Base-by-base conservation (phyloP, 139 green algal species). In the Chlorella vulgaris region DNA sequence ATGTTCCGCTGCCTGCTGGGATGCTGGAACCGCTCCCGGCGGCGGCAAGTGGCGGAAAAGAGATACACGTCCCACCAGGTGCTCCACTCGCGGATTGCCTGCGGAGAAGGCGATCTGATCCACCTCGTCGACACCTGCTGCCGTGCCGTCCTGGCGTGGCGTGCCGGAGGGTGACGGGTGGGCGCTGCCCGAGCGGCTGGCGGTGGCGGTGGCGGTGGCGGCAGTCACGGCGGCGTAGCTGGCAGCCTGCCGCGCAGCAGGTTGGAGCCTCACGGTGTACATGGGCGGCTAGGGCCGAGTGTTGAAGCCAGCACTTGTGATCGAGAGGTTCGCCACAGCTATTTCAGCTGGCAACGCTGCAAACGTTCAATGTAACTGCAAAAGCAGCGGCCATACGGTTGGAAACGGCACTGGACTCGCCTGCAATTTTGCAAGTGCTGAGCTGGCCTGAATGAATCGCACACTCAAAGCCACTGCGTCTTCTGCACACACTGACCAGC, bases 41-140 rank as follows among this genome's bases (percentile, higher is more conserved):
- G 51, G 55, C 36, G 83, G 74, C 39, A 86, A 28, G 60, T 92
- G 50, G 47, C 90, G 89, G 81, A 95, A 98, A 13, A 98, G 83
- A 82, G 97, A 94, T 31, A 98, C 91, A 13, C 92, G 61, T 21
- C 95, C 95, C 3, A 91, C 94, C 50, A 97, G 87, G 76, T 96
- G 93, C 86, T 98, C 95, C 26, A 98, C 95, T 10, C 94, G 71
- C 0, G 94, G 95, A 73, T 98, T 98, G n/a, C 94, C 94, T 3
- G 91, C 89, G 1, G 87, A 91, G 69, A 98, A 96, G 0, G 36
- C 18, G 31, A 92, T 29, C 2, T 85, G 38, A 18, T 77, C 75
- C 4, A 76, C 2, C 42, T 76, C 60, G 7, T 80, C 69, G 1
- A 24, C 70, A 31, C 31, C 62, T 24, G 51, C 33, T 5, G 80